Evolutionary conservation across 1,284 basidiomycete species (phyloP).

Genomic region (Meira nashicola): DNA sequence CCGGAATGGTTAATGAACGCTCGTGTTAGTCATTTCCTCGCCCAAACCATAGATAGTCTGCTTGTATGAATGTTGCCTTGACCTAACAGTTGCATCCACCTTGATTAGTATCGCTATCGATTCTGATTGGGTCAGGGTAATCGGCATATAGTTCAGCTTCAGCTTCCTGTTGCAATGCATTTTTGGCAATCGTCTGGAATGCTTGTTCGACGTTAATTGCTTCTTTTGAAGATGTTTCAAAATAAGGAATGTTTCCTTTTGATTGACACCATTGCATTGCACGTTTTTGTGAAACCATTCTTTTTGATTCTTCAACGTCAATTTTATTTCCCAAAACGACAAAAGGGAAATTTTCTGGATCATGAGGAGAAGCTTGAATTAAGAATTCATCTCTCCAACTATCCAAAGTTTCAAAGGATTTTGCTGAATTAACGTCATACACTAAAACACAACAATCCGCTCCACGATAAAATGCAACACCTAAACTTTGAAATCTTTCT

Average conservation of each 20-base stretch:
- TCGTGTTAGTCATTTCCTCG: too few relatives aligned
- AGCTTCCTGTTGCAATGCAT: constrained; percentile 91
- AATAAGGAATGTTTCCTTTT: constrained; percentile 99
- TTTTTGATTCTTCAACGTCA: constrained; percentile 97
- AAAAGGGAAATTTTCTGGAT: constrained; percentile 98
- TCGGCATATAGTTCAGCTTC: constrained; percentile 97
- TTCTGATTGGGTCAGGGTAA: constrained; percentile 97
- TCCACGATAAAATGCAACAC: constrained; percentile 97
- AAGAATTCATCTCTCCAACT: constrained; percentile 53
- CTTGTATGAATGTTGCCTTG: background rate
- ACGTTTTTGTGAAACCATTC: constrained; percentile 98
- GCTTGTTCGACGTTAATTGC: constrained; percentile 99
- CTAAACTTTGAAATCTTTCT: constrained; percentile 97
- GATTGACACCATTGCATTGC: constrained; percentile 99
- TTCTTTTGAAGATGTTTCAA: constrained; percentile 99
- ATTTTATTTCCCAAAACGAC: constrained; percentile 96
- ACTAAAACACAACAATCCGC: constrained; percentile 99
- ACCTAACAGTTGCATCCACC: constrained; percentile 81
- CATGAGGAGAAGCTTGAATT: constrained; percentile 83
- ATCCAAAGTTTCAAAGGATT: constrained; percentile 82
- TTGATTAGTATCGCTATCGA: constrained; percentile 87
- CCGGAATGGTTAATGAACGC: background rate
- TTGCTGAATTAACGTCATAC: constrained; percentile 97
- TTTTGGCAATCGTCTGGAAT: constrained; percentile 98
- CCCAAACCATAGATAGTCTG: background rate